Base-by-base conservation (phyloP, 208 protist species). In the Sergeia podlipaevii region DNA sequence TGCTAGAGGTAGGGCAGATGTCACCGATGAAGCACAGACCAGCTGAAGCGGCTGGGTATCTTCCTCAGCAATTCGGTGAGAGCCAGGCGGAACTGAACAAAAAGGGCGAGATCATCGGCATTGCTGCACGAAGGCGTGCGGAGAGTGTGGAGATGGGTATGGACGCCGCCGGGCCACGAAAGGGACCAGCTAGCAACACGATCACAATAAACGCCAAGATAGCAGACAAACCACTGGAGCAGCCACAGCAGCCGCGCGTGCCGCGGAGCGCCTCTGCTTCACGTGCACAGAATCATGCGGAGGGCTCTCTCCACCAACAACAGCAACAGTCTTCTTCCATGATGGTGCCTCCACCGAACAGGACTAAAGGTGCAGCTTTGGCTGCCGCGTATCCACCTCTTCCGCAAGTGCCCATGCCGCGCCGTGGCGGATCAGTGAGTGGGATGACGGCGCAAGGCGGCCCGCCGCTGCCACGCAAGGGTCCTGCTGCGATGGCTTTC, bases 141-240 rank as follows among this genome's bases (percentile, higher is more conserved):
- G 80, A 73, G 52, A 80, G 80, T 46, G 66, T 80, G 4, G 62
- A 78, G 38, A 65, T 65, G 62, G 56, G 64, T 43, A 10, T 56
- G 51, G 39, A 37, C 56, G 17, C 45, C 43, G 34, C 30, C 20
- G 42, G 33, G 39, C 18, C 23, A 38, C 38, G 11, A 37, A 29
- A 37, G 34, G 30, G n/a, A 3, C 34, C 13, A 53, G 5, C 13
- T 18, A 53, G 4, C 23, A 15, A 13, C 20, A 34, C 33, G 24
- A 77, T 93, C 53, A 80, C 74, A 0, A 93, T 93, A 32, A 65
- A 73, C 4, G 86, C 80, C 8, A 65, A 83, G 4, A 75, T 52
- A 30, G 86, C 86, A 2, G 66, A 80, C 34, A 68, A 74, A 55
- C 86, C 81, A n/a, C 42, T 24, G 21, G 82, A 89, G 33, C 47